Percentiles rank a stretch among this genome's conserved stretches.
phyloP scores from a whole-genome alignment of 2,329 filamentous ascomycete species.

The Ophiostoma novo-ulmi region DNA sequence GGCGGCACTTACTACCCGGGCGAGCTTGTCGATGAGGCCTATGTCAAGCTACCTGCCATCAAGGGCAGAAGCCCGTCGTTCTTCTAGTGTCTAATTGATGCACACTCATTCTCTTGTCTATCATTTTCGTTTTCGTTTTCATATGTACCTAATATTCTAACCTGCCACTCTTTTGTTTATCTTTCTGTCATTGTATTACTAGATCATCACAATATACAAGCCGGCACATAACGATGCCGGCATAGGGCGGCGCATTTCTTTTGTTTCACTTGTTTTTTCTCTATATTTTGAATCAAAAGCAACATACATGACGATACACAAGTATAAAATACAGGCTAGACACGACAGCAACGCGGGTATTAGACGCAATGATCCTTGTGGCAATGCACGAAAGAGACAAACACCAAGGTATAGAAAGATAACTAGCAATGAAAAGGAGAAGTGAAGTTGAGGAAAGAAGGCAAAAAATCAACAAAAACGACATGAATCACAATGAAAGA shows the following conservation, averaged over 20 bases:
- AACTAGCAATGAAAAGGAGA: not conserved
- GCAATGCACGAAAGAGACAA: not conserved
- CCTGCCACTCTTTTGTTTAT: not conserved
- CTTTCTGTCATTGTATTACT: not conserved
- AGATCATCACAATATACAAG: not conserved
- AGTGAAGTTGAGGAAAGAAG: not conserved
- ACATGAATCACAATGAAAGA: not conserved
- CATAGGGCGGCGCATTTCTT: not conserved
- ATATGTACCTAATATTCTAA: not conserved
- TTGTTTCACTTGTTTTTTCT: not conserved
- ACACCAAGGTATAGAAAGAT: not conserved
- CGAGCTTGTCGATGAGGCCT: constrained; percentile 11
- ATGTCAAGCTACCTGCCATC: constrained; percentile 18
- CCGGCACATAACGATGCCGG: not conserved
- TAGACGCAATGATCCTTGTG: not conserved
- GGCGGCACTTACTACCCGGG: constrained; percentile 11
- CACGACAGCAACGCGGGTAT: not conserved
- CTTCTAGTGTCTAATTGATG: not conserved
- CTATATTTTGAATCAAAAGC: not conserved
- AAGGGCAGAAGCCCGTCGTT: constrained; percentile 12
- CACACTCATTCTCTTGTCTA: not conserved
- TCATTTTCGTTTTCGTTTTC: not conserved
- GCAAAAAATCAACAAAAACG: not conserved
- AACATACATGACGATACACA: not conserved
- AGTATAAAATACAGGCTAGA: not conserved